Percentiles rank a stretch among this genome's conserved stretches.
Conservation (phyloP, 768 basidiomycete genomes). For the Suillus subluteus region DNA sequence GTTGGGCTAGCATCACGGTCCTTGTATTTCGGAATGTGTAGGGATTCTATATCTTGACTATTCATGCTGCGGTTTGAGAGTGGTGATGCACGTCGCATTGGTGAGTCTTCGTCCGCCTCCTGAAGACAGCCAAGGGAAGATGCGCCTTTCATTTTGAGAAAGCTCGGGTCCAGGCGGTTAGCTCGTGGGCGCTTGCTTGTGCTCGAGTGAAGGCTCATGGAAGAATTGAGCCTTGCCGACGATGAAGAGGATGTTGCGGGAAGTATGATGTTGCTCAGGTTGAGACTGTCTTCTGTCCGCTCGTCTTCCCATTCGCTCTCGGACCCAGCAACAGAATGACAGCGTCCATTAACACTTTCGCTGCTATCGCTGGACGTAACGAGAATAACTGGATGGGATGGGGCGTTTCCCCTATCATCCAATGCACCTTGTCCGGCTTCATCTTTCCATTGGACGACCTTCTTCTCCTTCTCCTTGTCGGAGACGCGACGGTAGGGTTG, state of each 20-base stretch:
- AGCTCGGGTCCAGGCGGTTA: constrained; percentile 70
- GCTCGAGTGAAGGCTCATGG: constrained; percentile 17
- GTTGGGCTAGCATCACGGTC: constrained; percentile 46
- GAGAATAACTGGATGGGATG: constrained; percentile 20
- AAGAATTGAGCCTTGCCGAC: constrained; percentile 31
- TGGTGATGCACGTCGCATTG: constrained; percentile 37
- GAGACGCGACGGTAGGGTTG: constrained; percentile 67
- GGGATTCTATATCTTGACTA: constrained; percentile 27
- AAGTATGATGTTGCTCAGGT: constrained; percentile 50
- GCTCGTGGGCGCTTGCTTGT: constrained; percentile 54
- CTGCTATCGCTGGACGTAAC: constrained; percentile 43
- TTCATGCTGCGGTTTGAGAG: constrained; percentile 75
- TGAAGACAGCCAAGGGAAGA: constrained; percentile 63
- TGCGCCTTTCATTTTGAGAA: constrained; percentile 57
- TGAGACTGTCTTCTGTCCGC: constrained; percentile 78
- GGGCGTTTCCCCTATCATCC: constrained; percentile 57
- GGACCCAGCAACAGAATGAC: constrained; percentile 58
- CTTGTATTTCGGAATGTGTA: constrained; percentile 40
- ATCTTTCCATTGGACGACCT: constrained; percentile 87
- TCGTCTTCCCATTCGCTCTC: constrained; percentile 94
- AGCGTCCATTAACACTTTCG: constrained; percentile 32
- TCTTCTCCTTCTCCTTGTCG: constrained; percentile 66
- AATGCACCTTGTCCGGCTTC: constrained; percentile 83
- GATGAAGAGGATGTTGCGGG: constrained; percentile 37
- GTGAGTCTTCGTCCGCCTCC: constrained; percentile 72